Percentiles rank a stretch among this genome's conserved stretches.
Conservation (phyloP, 1,284 basidiomycete species). For the Taiwanofungus camphoratus region DNA sequence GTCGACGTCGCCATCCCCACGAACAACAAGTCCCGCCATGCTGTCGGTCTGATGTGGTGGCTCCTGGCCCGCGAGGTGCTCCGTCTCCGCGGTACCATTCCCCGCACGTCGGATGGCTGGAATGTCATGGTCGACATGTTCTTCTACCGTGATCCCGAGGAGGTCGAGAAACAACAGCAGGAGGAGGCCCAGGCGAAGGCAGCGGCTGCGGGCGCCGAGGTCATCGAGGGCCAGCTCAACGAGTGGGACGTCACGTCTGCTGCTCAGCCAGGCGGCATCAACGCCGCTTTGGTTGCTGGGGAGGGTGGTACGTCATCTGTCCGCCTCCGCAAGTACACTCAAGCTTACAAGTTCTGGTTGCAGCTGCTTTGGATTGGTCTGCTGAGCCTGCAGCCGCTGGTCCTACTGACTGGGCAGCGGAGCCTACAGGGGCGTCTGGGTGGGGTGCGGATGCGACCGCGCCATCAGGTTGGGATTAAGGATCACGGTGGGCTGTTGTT, state of each 20-base stretch:
- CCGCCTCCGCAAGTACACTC: not conserved
- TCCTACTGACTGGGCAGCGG: constrained; percentile 81
- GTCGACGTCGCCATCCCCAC: constrained; percentile 98
- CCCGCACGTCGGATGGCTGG: constrained; percentile 89
- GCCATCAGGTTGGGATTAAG: constrained; percentile 55
- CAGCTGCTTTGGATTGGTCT: constrained; percentile 82
- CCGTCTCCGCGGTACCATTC: constrained; percentile 89
- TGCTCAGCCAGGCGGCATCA: constrained; percentile 63
- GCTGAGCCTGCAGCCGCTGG: constrained; percentile 54
- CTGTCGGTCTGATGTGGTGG: constrained; percentile 99
- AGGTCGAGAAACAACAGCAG: constrained; percentile 95
- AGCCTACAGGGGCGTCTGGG: constrained; percentile 49
- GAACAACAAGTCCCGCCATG: constrained; percentile 98
- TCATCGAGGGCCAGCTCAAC: constrained; percentile 46
- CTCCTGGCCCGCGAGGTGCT: constrained; percentile 96
- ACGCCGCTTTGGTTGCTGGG: constrained; percentile 67
- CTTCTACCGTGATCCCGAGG: constrained; percentile 99
- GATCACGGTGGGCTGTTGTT: constrained; percentile 7
- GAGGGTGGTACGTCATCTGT: constrained; percentile 52
- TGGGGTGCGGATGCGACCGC: constrained; percentile 58
- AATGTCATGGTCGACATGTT: constrained; percentile 99
- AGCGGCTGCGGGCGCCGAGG: constrained; percentile 49
- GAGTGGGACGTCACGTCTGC: constrained; percentile 82
- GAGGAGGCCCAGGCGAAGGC: constrained; percentile 85
- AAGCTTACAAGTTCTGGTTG: constrained; percentile 6